A percentile compares a stretch with the other conserved stretches of the same genome.
Evolutionary conservation across 1,139 yeast genomes (phyloP).

Genomic region (Kluyveromyces sp.): DNA sequence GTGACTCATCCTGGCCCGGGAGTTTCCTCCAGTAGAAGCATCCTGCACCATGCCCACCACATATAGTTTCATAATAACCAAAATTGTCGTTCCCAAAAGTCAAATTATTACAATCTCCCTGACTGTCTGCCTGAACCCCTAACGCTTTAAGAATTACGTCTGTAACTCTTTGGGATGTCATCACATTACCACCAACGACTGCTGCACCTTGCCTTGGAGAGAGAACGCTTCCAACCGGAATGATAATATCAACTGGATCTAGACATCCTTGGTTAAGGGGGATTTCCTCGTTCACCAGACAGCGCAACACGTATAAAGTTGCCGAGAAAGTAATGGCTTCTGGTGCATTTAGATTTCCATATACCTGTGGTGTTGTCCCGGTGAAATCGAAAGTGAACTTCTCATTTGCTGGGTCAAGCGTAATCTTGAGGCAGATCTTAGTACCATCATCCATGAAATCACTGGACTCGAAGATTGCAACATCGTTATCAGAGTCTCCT

Average conservation of each 20-base stretch:
- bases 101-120: conserved; percentile 66
- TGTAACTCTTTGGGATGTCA: conserved; percentile 75
- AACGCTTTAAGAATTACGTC: conserved; percentile 74
- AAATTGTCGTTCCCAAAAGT: conserved; percentile 61
- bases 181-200: conserved; percentile 82
- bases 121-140: conserved; percentile 69
- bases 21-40: conserved; percentile 46
- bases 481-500: too few species aligned
- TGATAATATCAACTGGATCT: conserved; percentile 54
- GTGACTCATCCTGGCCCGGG: neutral
- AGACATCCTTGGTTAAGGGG: conserved; percentile 83
- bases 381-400: conserved; percentile 38
- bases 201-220: conserved; percentile 74
- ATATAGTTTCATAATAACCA: conserved; percentile 67
- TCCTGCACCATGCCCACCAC: conserved; percentile 68
- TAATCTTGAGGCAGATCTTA: conserved; percentile 33
- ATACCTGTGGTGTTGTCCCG: conserved; percentile 51
- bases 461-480: conserved; percentile 24
- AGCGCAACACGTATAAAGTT: conserved; percentile 65
- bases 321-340: conserved; percentile 76
- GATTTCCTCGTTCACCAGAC: conserved; percentile 66
- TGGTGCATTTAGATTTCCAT: conserved; percentile 58
- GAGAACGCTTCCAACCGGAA: conserved; percentile 63
- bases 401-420: conserved; percentile 33
- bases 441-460: conserved; percentile 47